Base-by-base conservation (phyloP, 148 eudicot species). In the Rhododendron henanense region DNA sequence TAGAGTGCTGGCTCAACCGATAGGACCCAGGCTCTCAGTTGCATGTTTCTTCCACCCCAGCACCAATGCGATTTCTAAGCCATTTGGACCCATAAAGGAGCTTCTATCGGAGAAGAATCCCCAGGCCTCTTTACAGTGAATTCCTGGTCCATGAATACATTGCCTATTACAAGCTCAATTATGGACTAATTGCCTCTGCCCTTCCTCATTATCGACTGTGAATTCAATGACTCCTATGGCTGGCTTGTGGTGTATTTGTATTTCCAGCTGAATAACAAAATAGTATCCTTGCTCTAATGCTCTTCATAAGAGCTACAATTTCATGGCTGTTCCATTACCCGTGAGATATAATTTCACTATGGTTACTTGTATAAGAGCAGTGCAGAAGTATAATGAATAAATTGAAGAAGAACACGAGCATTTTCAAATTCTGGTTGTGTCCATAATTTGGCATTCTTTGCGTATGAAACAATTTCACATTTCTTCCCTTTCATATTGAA, bases 1-100 rank as follows among this genome's bases (percentile, higher is more conserved):
- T 48, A 92, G 91, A 80, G 94, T 92, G 25, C 39, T 89, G 86
- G 91, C 94, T 13, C 87, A 86, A 16, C 82, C 37, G 2, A 47
- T 63, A 4, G 94, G 94, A n/a, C 91, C 94, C 0, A 88, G 94
- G 65, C 78, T 92, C 23, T 92, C 94, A 23, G 83, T 90, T 14
- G 94, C 91, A 14, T 87, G 91, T 67, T 92, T 92, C 85, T 92
- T 92, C 89, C 74, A 39, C 47, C 86, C 90, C 3, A 80, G 84
- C 71, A 51, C 44, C 57, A 67, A 23, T 10, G 84, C 88, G 47
- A 81, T 81, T 85, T 76, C 88, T 47, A 84, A 45, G 28, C 57
- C 63, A 19, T 89, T 87, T 84, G 92, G 91, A 14, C 91, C 92
- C 33, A 83, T 92, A 16, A 87, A 88, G 80, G 91, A 89, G 74